A percentile compares a stretch with the other conserved stretches of the same genome.
These are phyloP conservation scores for Boletus nobilissimus DNA, from an alignment of 1,284 basidiomycete genomes.

Conservation along the genomic window DNA sequence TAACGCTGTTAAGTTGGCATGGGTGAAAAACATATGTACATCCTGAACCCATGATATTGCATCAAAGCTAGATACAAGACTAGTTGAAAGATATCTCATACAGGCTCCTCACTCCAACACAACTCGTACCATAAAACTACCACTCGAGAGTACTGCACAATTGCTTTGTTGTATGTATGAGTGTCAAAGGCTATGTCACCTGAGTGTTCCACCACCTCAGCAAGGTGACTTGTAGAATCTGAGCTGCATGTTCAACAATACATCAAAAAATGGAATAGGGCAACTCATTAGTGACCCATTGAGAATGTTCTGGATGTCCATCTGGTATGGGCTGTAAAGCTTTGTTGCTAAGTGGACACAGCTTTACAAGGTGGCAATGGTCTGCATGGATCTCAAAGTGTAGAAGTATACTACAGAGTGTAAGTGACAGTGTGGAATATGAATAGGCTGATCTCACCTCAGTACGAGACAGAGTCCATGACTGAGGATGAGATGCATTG, in stretches of 20 bases:
- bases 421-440: too few species aligned
- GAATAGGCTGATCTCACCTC: too few species aligned
- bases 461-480: too few species aligned
- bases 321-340: neutral
- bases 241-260: neutral
- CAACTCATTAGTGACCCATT: neutral
- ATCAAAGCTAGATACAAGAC: too few species aligned
- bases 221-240: neutral
- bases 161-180: neutral
- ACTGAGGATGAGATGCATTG: too few species aligned
- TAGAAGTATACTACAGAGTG: too few species aligned
- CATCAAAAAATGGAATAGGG: neutral
- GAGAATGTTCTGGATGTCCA: neutral
- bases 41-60: too few species aligned
- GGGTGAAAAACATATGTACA: too few species aligned
- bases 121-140: too few species aligned
- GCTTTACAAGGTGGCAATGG: neutral
- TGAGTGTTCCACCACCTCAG: neutral
- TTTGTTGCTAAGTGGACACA: neutral
- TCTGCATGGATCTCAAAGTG: neutral
- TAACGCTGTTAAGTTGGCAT: too few species aligned
- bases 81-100: too few species aligned
- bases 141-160: neutral
- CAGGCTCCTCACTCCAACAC: too few species aligned
- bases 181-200: neutral